Evolutionary conservation across 2,329 filamentous ascomycete species (phyloP), one percentile per base, ranked within the genome.

Genomic region (Pseudocercospora fuligena): DNA sequence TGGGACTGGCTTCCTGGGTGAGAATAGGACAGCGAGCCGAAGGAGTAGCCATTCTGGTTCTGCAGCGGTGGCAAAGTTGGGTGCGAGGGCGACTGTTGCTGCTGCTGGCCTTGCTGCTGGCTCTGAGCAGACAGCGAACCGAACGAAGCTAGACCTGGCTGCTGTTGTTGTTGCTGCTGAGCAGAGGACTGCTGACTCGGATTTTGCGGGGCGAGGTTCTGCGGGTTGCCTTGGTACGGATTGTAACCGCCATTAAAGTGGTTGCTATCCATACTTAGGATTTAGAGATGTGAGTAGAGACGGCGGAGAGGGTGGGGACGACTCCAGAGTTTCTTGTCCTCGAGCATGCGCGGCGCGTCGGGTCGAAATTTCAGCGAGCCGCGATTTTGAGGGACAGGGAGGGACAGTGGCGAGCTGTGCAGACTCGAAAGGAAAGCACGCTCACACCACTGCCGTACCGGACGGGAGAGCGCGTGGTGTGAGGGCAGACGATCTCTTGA

Each of bases 41-140:
- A 77, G 33, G 70, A 70, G 70, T 69, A 75, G 61, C 74, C 75
- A 75, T 76, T 76, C 66, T 72, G 70, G 49, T 68, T 70, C 66
- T 79, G 76, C 54, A 79, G 69, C 25, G 77, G 77, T 25, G 77
- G 77, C n/a, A 79, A 70, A 11, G 76, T 79, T 19, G 74, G 70
- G 67, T 74, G 74, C 36, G 66, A 64, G 9, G 71, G 68, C 62
- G 72, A 73, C 49, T 51, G 61, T 23, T 67, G 67, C 49, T 69
- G 70, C 43, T 61, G 60, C 25, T 60, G 61, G 56, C 73, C 72
- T 60, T 75, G 70, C 25, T 70, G 68, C n/a, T 71, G 66, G 47
- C 36, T 61, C 53, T 71, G 69, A 47, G 66, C 68, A 25, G 72
- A 72, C 36, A 75, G 68, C 58, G 63, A 71, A 61, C 72, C 73